These are phyloP conservation scores for Tolypocladium pustulatum DNA, from an alignment of 2,329 filamentous ascomycete species.

Conservation along the genomic window DNA sequence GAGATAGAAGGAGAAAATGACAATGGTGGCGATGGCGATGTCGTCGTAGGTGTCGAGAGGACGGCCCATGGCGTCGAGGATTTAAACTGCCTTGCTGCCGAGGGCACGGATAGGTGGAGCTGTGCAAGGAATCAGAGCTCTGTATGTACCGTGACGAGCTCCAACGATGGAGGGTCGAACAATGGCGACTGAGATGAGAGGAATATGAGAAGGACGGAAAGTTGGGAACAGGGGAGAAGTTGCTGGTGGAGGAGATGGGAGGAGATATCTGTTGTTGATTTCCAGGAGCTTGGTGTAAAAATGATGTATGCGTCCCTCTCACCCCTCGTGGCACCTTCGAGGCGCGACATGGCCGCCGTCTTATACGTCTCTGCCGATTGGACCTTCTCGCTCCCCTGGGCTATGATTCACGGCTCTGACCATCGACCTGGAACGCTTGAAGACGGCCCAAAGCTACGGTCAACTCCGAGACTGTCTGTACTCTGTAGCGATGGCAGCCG, in stretches of 20 bases:
- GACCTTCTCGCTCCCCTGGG: background rate
- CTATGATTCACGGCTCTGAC: background rate
- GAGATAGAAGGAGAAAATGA: conserved; percentile 18
- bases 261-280: background rate
- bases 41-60: conserved; percentile 17
- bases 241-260: background rate
- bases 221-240: background rate
- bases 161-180: background rate
- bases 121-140: background rate
- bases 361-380: background rate
- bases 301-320: background rate
- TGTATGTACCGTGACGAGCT: background rate
- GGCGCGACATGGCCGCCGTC: background rate
- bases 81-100: background rate
- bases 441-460: background rate
- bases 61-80: conserved; percentile 6
- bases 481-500: background rate
- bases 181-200: background rate
- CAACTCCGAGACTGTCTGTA: background rate
- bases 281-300: background rate
- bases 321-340: background rate
- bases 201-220: background rate
- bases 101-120: background rate
- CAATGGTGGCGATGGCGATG: conserved; percentile 20
- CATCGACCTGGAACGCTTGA: background rate